Conservation (phyloP, 495 filamentous ascomycete species). For the Sphaerosporella brunnea region DNA sequence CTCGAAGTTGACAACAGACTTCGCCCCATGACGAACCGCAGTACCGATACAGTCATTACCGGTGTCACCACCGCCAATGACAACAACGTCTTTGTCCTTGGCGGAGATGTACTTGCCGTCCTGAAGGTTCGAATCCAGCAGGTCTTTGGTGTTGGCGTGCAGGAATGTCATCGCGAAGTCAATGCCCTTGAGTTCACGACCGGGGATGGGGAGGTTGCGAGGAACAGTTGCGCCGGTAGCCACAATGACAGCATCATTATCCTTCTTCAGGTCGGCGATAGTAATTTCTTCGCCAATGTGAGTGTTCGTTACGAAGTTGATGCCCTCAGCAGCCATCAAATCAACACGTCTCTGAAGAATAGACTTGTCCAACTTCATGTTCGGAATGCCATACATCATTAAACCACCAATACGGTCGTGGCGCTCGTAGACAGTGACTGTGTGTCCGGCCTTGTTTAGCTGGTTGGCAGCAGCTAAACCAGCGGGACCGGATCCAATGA, state of each 20-base stretch:
- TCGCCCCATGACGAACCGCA: conserved; percentile 91
- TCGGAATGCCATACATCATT: conserved; percentile 97
- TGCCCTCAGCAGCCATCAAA: conserved; percentile 85
- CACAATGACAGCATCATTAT: conserved; percentile 77
- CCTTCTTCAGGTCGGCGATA: conserved; percentile 54
- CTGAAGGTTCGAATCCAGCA: conserved; percentile 77
- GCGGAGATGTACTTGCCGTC: conserved; percentile 89
- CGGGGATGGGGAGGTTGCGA: conserved; percentile 83
- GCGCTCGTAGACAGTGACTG: conserved; percentile 87
- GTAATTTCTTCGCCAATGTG: conserved; percentile 65
- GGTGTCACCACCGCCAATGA: conserved; percentile 97
- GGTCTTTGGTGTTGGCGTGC: conserved; percentile 94
- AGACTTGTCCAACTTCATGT: conserved; percentile 99
- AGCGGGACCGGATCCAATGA: conserved; percentile 89
- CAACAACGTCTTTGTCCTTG: conserved; percentile 90
- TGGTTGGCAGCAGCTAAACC: conserved; percentile 89
- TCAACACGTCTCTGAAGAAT: conserved; percentile 91
- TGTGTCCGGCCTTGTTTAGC: conserved; percentile 84
- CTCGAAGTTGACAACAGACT: conserved; percentile 95
- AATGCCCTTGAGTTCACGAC: conserved; percentile 79
- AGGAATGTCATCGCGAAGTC: conserved; percentile 99
- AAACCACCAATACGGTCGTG: conserved; percentile 84
- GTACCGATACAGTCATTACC: conserved; percentile 99
- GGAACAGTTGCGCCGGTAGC: conserved; percentile 96
- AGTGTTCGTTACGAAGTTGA: conserved; percentile 63